These are phyloP conservation scores for Lentinus brumalis DNA, from an alignment of 768 basidiomycete species.

Conservation along the genomic window DNA sequence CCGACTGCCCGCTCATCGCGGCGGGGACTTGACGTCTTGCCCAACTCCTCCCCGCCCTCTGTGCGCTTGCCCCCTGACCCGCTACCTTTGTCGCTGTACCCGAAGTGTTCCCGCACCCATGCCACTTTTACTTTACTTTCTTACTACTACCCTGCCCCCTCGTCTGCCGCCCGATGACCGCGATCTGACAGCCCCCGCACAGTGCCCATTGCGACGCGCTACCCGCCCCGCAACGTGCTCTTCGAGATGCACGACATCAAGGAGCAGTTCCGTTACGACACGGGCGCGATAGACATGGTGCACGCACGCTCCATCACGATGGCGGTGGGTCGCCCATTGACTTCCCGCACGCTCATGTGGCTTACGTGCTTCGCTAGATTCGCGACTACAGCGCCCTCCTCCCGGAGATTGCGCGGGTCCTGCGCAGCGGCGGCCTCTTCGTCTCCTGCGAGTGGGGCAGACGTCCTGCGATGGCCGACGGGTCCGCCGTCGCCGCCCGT, in stretches of 20 bases:
- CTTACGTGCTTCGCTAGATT: constrained; percentile 43
- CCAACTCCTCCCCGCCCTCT: too few relatives aligned
- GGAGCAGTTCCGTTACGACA: constrained; percentile 48
- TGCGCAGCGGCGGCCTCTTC: constrained; percentile 74
- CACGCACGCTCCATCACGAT: constrained; percentile 64
- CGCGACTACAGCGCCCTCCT: constrained; percentile 54
- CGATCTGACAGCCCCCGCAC: neutral
- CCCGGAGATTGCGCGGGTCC: constrained; percentile 59
- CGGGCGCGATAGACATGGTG: constrained; percentile 63
- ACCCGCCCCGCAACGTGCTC: constrained; percentile 58
- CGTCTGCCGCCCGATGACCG: neutral
- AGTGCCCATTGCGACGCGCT: constrained; percentile 75
- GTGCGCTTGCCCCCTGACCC: too few relatives aligned
- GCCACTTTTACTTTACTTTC: too few relatives aligned
- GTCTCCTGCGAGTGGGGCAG: constrained; percentile 63
- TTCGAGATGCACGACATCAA: constrained; percentile 72
- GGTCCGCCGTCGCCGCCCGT: constrained; percentile 8
- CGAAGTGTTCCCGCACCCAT: too few relatives aligned
- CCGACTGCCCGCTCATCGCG: too few relatives aligned
- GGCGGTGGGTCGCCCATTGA: constrained; percentile 47
- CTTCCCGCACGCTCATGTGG: constrained; percentile 13
- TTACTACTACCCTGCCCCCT: neutral
- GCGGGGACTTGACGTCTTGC: too few relatives aligned
- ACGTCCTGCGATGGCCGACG: constrained; percentile 40
- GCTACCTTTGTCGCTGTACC: too few relatives aligned